Evolutionary conservation across 305 asterid genomes (phyloP).

Genomic region (Withania somnifera): DNA sequence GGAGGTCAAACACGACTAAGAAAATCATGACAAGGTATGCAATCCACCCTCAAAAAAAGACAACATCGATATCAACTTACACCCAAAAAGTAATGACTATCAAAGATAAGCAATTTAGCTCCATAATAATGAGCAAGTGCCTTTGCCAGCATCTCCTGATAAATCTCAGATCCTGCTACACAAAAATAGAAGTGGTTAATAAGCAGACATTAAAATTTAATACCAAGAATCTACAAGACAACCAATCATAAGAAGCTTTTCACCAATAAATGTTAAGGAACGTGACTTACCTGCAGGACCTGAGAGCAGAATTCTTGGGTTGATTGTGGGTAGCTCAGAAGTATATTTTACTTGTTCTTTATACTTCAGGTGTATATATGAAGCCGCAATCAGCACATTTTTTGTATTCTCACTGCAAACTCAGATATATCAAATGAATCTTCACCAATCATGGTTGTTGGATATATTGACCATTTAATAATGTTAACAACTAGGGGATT

Average conservation of each 20-base stretch:
- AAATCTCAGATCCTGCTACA: constrained; percentile 73
- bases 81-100: constrained; percentile 55
- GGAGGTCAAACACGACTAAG: not conserved
- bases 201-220: not conserved
- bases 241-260: not conserved
- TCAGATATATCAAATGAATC: constrained; percentile 9
- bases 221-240: not conserved
- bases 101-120: constrained; percentile 76
- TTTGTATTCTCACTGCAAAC: constrained; percentile 76
- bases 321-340: constrained; percentile 68
- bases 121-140: constrained; percentile 80
- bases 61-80: constrained; percentile 30
- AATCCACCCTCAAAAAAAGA: not conserved
- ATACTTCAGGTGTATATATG: constrained; percentile 76
- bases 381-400: constrained; percentile 70
- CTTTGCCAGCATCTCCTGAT: constrained; percentile 87
- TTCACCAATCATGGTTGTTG: constrained; percentile 4
- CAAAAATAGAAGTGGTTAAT: constrained; percentile 1
- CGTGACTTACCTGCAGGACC: constrained; percentile 74
- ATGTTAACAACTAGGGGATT: not conserved
- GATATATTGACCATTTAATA: not conserved
- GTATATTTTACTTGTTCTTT: constrained; percentile 55
- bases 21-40: not conserved
- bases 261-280: not conserved
- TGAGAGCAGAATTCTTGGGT: constrained; percentile 76